Evolutionary conservation across 108 stramenopile species (phyloP).

Genomic region (Licmophora abbreviata): DNA sequence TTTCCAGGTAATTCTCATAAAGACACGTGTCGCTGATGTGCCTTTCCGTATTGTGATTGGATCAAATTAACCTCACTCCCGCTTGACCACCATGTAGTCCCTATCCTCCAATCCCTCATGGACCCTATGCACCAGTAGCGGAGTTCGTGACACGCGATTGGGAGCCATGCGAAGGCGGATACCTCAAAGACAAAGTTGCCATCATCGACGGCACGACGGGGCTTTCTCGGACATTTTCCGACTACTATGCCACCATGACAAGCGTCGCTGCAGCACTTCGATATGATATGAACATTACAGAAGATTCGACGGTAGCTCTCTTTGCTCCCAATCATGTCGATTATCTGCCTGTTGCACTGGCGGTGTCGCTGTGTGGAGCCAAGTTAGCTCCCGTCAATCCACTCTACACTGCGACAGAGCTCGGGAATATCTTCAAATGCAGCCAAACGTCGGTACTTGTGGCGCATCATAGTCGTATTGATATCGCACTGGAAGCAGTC

Average conservation of each 20-base stretch:
- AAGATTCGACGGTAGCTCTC: conserved; percentile 56
- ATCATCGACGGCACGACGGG: conserved; percentile 70
- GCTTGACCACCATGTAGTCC: too few relatives aligned
- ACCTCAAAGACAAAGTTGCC: conserved; percentile 32
- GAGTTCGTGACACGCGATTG: conserved; percentile 57
- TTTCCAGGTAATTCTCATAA: not conserved
- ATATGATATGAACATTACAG: conserved; percentile 38
- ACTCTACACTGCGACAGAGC: conserved; percentile 55
- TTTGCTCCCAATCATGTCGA: conserved; percentile 86
- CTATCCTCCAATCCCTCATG: conserved; percentile 39
- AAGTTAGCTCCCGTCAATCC: conserved; percentile 86
- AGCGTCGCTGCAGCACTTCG: conserved; percentile 43
- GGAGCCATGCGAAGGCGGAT: conserved; percentile 12
- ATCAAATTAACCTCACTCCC: too few relatives aligned
- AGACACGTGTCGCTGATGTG: not conserved
- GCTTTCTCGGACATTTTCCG: conserved; percentile 54
- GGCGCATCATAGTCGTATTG: conserved; percentile 47
- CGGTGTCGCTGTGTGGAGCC: conserved; percentile 64
- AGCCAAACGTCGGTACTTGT: conserved; percentile 60
- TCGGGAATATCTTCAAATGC: conserved; percentile 45
- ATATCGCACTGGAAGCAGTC: conserved; percentile 64
- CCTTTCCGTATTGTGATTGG: not conserved
- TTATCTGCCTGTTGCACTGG: conserved; percentile 68
- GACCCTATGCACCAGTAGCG: conserved; percentile 31
- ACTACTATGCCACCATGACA: conserved; percentile 40